A percentile compares a stretch with the other conserved stretches of the same genome.
phyloP scores from a whole-genome alignment of 176 grass and related monocot genomes.

The Oropetium thomaeum region DNA sequence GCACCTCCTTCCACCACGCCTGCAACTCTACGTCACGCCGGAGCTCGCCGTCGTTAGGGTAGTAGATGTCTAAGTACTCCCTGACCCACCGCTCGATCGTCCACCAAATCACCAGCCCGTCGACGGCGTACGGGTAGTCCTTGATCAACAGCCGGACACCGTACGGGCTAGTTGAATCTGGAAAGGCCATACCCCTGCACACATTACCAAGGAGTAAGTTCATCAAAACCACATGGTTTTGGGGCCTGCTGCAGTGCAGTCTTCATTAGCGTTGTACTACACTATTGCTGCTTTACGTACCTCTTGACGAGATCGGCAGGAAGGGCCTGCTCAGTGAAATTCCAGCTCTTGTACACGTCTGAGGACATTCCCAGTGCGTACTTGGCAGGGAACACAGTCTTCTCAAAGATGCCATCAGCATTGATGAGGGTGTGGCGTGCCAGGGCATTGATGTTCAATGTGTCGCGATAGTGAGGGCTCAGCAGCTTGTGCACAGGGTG shows the following conservation, averaged over 20 bases:
- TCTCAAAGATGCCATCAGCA: constrained; percentile 66
- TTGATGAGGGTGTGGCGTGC: constrained; percentile 82
- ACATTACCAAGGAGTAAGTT: neutral
- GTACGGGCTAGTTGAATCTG: constrained; percentile 41
- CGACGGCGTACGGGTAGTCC: constrained; percentile 76
- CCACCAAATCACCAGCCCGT: constrained; percentile 70
- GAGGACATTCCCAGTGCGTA: constrained; percentile 74
- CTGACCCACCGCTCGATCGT: constrained; percentile 63
- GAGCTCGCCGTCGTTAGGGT: constrained; percentile 39
- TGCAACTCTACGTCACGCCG: constrained; percentile 57
- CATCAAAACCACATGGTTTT: neutral
- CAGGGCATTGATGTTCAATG: constrained; percentile 91
- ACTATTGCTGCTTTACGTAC: neutral
- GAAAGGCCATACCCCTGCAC: constrained; percentile 25
- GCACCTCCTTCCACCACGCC: constrained; percentile 87
- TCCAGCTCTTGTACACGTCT: constrained; percentile 80
- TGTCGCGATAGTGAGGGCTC: constrained; percentile 83
- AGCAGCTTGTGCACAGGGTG: constrained; percentile 88
- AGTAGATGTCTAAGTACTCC: constrained; percentile 66
- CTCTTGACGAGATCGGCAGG: constrained; percentile 77
- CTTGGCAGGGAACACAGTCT: constrained; percentile 63
- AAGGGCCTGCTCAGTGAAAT: constrained; percentile 74
- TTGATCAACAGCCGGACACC: constrained; percentile 62
- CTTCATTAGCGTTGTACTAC: neutral
- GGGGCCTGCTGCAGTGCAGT: neutral